These are phyloP conservation scores for Debaryomyces robertsiae DNA, from an alignment of 1,139 yeast species.

Conservation along the genomic window DNA sequence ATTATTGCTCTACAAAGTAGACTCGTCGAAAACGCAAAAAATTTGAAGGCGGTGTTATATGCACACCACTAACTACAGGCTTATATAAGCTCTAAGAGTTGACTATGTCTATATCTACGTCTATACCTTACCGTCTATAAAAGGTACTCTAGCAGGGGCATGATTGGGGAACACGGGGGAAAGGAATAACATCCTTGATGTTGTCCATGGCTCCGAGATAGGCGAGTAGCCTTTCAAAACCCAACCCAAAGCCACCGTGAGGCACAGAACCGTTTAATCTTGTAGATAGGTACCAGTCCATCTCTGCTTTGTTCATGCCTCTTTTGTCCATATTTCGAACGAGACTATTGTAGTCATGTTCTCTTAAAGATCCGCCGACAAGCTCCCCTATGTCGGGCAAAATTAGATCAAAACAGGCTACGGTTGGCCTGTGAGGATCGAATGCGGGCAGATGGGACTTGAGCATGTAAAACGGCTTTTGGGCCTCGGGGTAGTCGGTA, in stretches of 20 bases:
- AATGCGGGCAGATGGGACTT: slow-evolving; percentile 32
- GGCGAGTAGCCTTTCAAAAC: slow-evolving; percentile 81
- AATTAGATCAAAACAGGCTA: slow-evolving; percentile 85
- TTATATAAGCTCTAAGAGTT: slow-evolving; percentile 7
- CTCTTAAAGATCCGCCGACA: slow-evolving; percentile 94
- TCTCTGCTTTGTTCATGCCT: slow-evolving; percentile 56
- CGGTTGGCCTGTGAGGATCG: slow-evolving; percentile 54
- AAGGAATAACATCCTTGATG: slow-evolving; percentile 83
- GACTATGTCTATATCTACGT: slow-evolving; percentile 2
- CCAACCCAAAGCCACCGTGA: slow-evolving; percentile 97
- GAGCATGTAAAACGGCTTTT: slow-evolving; percentile 92
- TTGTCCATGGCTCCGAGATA: slow-evolving; percentile 75
- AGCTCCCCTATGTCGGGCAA: slow-evolving; percentile 94
- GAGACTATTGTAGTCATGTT: slow-evolving; percentile 58
- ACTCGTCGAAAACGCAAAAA: slow-evolving; percentile 10
- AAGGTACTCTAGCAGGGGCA: slow-evolving; percentile 32
- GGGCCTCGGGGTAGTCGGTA: slow-evolving; percentile 77
- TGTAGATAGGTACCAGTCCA: slow-evolving; percentile 80
- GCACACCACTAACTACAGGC: neutral
- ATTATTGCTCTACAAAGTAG: slow-evolving; percentile 3
- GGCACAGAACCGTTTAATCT: slow-evolving; percentile 82
- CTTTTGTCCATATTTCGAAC: slow-evolving; percentile 50
- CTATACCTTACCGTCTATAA: neutral
- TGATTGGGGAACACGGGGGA: slow-evolving; percentile 55
- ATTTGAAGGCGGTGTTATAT: slow-evolving; percentile 7